phyloP scores from a whole-genome alignment of 1,284 basidiomycete genomes.

The Termitomyces sp. region DNA sequence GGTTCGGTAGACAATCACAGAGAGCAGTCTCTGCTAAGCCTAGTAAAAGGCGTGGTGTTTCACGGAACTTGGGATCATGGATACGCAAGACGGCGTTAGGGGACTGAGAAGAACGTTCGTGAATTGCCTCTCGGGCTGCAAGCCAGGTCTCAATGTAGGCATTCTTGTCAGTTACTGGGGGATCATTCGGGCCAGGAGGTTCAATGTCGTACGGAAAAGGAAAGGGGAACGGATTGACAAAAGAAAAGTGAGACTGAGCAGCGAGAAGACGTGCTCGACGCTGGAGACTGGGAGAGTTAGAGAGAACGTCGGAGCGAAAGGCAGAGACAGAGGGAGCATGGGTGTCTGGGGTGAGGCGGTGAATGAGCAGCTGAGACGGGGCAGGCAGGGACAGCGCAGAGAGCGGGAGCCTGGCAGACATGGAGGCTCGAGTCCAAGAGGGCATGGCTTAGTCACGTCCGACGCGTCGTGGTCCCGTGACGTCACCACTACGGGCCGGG shows the following conservation, averaged over 20 bases:
- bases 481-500: neutral
- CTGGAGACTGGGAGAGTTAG: constrained; percentile 61
- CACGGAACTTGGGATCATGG: constrained; percentile 47
- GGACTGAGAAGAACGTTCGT: constrained; percentile 23
- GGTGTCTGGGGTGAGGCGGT: constrained; percentile 68
- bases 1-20: constrained; percentile 75
- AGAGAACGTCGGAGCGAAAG: constrained; percentile 48
- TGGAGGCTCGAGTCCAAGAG: neutral
- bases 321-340: constrained; percentile 45
- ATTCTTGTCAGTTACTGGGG: constrained; percentile 44
- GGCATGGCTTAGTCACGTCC: neutral
- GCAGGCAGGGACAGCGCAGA: neutral
- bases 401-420: neutral
- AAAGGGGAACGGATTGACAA: constrained; percentile 77
- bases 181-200: constrained; percentile 32
- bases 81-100: constrained; percentile 32
- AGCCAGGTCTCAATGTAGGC: constrained; percentile 73
- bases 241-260: constrained; percentile 71
- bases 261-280: constrained; percentile 62
- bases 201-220: constrained; percentile 83
- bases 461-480: neutral
- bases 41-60: constrained; percentile 63
- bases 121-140: constrained; percentile 52
- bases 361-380: constrained; percentile 41
- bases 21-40: constrained; percentile 64